These are phyloP conservation scores for Wickerhamomyces silvicola DNA, from an alignment of 805 yeast genomes.

Conservation along the genomic window DNA sequence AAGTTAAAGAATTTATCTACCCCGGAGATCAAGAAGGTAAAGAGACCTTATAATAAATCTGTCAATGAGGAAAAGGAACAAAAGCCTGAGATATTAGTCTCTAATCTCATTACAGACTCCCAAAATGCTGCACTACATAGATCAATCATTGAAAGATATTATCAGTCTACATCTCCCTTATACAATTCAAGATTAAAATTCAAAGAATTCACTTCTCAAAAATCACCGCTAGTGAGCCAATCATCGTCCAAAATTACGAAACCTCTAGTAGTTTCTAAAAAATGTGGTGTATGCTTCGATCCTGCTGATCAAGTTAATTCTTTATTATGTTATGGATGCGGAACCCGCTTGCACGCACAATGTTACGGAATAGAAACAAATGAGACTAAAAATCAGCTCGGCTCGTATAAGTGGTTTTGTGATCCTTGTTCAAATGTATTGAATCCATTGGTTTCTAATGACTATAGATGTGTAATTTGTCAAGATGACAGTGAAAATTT, in stretches of 20 bases:
- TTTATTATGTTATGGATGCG: constrained; percentile 58
- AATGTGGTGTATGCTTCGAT: constrained; percentile 56
- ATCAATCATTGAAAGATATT: constrained; percentile 11
- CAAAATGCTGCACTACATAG: constrained; percentile 4
- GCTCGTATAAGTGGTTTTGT: constrained; percentile 60
- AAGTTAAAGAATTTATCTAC: constrained; percentile 17
- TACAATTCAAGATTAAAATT: constrained; percentile 15
- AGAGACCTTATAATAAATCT: constrained; percentile 10
- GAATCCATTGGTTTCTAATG: constrained; percentile 50
- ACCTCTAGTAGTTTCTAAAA: constrained; percentile 13
- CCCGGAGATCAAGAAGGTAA: constrained; percentile 4
- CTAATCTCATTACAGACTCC: constrained; percentile 5
- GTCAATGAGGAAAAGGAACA: not conserved
- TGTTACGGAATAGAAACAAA: constrained; percentile 53
- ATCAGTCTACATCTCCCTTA: constrained; percentile 9
- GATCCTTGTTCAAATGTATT: constrained; percentile 71
- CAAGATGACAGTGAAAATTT: constrained; percentile 22
- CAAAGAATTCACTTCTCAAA: constrained; percentile 6
- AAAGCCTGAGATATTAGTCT: constrained; percentile 5
- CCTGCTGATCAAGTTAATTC: constrained; percentile 31
- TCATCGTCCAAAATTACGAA: not conserved
- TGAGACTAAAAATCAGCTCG: constrained; percentile 10
- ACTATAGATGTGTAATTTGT: constrained; percentile 66
- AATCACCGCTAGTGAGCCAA: constrained; percentile 12
- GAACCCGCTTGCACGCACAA: constrained; percentile 57